Conservation (phyloP, 352 stramenopile genomes). For the Globisporangium echinulatum region DNA sequence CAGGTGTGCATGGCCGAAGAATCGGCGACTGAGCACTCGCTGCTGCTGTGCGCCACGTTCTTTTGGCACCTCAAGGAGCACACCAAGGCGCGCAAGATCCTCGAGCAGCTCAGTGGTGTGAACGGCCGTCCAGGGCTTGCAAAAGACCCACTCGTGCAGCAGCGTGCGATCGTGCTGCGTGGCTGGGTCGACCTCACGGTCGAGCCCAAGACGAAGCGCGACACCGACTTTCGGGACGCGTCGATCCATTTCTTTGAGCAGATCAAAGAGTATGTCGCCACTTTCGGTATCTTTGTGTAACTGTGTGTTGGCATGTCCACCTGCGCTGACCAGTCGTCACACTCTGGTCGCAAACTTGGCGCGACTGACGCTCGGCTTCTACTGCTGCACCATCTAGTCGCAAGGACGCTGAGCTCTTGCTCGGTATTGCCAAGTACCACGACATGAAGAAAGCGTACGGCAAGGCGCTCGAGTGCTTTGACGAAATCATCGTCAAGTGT, state of each 20-base stretch:
- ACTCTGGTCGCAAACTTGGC: background rate
- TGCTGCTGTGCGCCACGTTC: conserved; percentile 65
- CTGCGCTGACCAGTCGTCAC: background rate
- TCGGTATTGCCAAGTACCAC: conserved; percentile 68
- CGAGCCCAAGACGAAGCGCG: conserved; percentile 65
- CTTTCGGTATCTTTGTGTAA: no score
- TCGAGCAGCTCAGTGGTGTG: conserved; percentile 44
- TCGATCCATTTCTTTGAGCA: conserved; percentile 65
- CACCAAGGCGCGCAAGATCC: conserved; percentile 57
- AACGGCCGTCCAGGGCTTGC: conserved; percentile 15
- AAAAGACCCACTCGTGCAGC: conserved; percentile 23
- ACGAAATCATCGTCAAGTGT: conserved; percentile 75
- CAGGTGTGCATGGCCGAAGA: conserved; percentile 79
- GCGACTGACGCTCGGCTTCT: background rate
- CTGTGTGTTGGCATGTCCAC: no score
- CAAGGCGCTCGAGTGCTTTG: conserved; percentile 56
- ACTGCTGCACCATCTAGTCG: conserved; percentile 17
- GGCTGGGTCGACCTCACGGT: conserved; percentile 73
- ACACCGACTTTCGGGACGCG: conserved; percentile 49
- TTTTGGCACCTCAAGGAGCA: conserved; percentile 76
- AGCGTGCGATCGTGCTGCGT: conserved; percentile 51
- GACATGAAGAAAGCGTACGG: conserved; percentile 67
- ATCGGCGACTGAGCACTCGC: conserved; percentile 37
- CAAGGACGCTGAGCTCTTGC: conserved; percentile 63
- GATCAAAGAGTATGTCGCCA: conserved; percentile 36